Percentiles rank a stretch among this genome's conserved stretches.
Evolutionary conservation across 345 rosid species (phyloP).

Genomic region (Brassica cretica): DNA sequence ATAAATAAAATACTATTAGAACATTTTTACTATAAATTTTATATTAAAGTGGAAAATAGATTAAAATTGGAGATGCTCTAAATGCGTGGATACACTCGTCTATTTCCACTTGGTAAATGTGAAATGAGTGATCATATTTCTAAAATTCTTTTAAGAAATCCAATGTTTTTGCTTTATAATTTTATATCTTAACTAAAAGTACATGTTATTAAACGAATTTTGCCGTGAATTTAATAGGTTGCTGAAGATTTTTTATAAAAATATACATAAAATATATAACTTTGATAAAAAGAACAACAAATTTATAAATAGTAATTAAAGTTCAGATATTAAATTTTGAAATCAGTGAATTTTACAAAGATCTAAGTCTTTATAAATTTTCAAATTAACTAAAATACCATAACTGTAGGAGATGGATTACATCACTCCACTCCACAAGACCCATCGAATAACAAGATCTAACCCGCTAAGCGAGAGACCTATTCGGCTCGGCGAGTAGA

Average conservation of each 20-base stretch:
- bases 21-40: no score
- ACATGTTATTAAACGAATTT: background rate
- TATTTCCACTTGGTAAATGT: background rate
- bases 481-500: no score
- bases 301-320: background rate
- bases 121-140: background rate
- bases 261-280: background rate
- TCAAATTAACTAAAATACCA: background rate
- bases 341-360: background rate
- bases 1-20: no score
- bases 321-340: background rate
- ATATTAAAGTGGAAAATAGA: no score
- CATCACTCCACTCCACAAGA: no score
- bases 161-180: background rate
- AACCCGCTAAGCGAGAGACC: no score
- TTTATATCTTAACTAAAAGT: background rate
- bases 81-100: background rate
- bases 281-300: background rate
- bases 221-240: background rate
- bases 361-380: background rate
- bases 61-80: background rate
- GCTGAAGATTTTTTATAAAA: background rate
- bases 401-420: no score
- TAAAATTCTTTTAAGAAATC: background rate
- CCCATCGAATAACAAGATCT: no score